A percentile compares a stretch with the other conserved stretches of the same genome.
Evolutionary conservation across 1,284 basidiomycete species (phyloP).

Genomic region (Fomitopsis palustris): DNA sequence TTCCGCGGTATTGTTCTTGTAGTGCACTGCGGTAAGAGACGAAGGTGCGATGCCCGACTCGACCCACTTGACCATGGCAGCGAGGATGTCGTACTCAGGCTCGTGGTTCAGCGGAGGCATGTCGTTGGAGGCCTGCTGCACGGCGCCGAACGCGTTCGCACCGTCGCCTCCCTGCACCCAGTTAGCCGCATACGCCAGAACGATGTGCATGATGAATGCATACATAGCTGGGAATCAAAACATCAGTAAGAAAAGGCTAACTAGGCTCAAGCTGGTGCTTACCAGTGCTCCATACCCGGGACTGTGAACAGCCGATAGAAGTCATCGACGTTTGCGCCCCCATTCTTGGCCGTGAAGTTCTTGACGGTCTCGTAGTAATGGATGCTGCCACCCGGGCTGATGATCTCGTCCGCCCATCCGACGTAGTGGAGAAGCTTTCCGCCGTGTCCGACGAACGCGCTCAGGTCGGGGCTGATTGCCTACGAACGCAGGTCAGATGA

Average conservation of each 20-base stretch:
- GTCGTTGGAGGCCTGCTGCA: constrained; percentile 5
- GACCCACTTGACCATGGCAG: constrained; percentile 38
- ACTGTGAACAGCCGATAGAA: constrained; percentile 39
- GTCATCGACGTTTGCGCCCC: constrained; percentile 24
- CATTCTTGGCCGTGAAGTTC: constrained; percentile 20
- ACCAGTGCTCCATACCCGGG: constrained; percentile 40
- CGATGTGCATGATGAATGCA: not conserved
- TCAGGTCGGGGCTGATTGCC: constrained; percentile 24
- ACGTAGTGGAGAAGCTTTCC: constrained; percentile 32
- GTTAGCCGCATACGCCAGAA: not conserved
- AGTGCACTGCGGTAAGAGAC: constrained; percentile 22
- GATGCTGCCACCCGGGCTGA: constrained; percentile 33
- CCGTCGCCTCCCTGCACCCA: constrained; percentile 15
- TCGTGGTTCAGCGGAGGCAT: constrained; percentile 14
- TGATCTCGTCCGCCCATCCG: constrained; percentile 28
- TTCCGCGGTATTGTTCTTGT: constrained; percentile 11
- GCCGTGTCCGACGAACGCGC: constrained; percentile 21
- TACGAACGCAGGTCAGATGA: not conserved
- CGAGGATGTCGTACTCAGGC: constrained; percentile 30
- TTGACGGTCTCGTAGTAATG: constrained; percentile 33
- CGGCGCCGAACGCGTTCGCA: constrained; percentile 19
- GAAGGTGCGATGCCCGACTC: constrained; percentile 32
- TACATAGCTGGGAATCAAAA: not conserved
- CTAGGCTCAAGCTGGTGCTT: not conserved
- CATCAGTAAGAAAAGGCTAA: not conserved